Evolutionary conservation across 2,329 filamentous ascomycete species (phyloP), one percentile per base, ranked within the genome.

Genomic region (Lecanicillium sp.): DNA sequence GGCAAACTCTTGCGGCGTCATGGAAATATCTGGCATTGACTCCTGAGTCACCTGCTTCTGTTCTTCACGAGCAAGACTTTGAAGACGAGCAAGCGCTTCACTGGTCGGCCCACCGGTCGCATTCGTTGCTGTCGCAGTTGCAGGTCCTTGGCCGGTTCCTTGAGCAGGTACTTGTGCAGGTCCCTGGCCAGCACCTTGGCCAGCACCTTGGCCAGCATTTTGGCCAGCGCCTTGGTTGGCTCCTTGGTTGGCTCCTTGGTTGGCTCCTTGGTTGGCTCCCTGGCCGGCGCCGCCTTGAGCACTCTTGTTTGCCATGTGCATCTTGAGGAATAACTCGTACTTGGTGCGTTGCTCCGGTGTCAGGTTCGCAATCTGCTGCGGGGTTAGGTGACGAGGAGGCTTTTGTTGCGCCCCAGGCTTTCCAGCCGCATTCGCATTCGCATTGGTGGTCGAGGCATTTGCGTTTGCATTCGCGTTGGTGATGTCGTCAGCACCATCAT

Each of bases 291-390:
- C 11, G 33, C 17, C n/a, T 12, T 8, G 18, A n/a, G 10, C 31
- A 14, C n/a, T 40, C n/a, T 53, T 56, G 20, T 39, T 51, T 8
- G 46, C 27, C 46, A 57, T 45, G 29, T 59, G 55, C 38, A 49
- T 44, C 41, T 55, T 60, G 30, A 59, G 37, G 14, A 52, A 45
- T 25, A 62, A 58, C 38, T 73, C 68, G 39, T 66, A 68, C 36
- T 62, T 65, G 9, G 58, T 58, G 31, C 61, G 61, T 28, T 74
- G 66, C 20, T 74, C 69, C 0, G 68, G 62, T 0, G 56, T 49
- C 40, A 75, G 49, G 17, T 40, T 52, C 11, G 65, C 65, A 20
- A 72, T 43, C 37, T 60, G 55, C 37, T 58, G 54, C 12, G 52
- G 51, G 14, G 53, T 53, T 36, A 60, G 41, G 14, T 47, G 52